These are phyloP conservation scores for Polygonum aviculare DNA, from an alignment of 148 eudicot species.

Conservation along the genomic window DNA sequence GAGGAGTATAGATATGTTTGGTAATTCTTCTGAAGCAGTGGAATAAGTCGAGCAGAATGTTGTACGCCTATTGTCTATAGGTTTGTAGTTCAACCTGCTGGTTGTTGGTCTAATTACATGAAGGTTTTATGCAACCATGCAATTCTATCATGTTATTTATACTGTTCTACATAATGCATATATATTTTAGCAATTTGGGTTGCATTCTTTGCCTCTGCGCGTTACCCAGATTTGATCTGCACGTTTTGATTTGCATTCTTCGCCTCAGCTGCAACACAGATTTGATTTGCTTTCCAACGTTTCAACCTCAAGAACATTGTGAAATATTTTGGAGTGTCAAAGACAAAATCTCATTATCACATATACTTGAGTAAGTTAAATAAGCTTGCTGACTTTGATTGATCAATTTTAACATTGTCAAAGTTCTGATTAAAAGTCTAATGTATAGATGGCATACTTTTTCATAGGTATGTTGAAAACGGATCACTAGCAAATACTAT, in stretches of 20 bases:
- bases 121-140: neutral
- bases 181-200: too few relatives aligned
- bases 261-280: too few relatives aligned
- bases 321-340: slow-evolving; percentile 91
- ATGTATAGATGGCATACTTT: slow-evolving; percentile 10
- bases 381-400: slow-evolving; percentile 2
- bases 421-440: slow-evolving; percentile 3
- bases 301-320: slow-evolving; percentile 98
- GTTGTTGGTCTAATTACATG: neutral
- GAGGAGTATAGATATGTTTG: neutral
- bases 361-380: slow-evolving; percentile 90
- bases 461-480: slow-evolving; percentile 85
- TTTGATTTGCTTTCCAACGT: slow-evolving; percentile 39
- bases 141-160: neutral
- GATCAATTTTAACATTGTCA: neutral
- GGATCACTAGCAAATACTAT: slow-evolving; percentile 98
- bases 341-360: slow-evolving; percentile 90
- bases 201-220: slow-evolving; percentile 2
- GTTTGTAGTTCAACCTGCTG: neutral
- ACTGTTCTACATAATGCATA: neutral
- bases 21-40: neutral
- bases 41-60: neutral
- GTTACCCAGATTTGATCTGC: neutral
- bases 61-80: neutral
- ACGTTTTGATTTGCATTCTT: too few relatives aligned